Evolutionary conservation across 441 rosid genomes (phyloP), one percentile per base, ranked within the genome.

Genomic region (Eruca vesicaria): DNA sequence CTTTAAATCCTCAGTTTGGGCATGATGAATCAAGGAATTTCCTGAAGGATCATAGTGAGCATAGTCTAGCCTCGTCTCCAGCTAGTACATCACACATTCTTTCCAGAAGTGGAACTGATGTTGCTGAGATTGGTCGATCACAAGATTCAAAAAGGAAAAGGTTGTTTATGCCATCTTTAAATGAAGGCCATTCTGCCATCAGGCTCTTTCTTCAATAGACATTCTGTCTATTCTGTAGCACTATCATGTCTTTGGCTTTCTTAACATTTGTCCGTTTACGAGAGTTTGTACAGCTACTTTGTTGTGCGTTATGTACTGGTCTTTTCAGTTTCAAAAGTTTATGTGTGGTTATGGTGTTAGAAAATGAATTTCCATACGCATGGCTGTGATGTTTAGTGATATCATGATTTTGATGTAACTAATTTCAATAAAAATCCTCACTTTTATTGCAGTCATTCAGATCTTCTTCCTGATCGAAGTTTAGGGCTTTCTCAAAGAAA

Each of bases 101-200:
- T 78, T 83, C 92, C 38, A 86, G 82, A 68, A 82, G 76, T 64
- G 97, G 88, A 74, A 82, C 81, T 69, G 85, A 80, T 75, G 68
- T 81, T 68, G 81, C 85, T 38, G 93, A 81, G 79, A 71, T 87
- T 80, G 82, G 82, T 65, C 86, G 83, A 82, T 77, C 71, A 61
- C 95, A 84, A 66, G 95, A 91, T 41, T 80, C 81, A 61, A 86
- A 81, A 82, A 84, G 89, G 73, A 82, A 76, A 78, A 86, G 84
- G 81, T 85, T 83, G 28, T 84, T 88, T 72, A 76, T 88, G 67
- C 73, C 74, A 36, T 76, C 62, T 79, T 21, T 72, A 72, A 69
- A 81, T 63, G 80, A 79, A 74, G 81, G 78, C 52, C 48, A 76
- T 75, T 74, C 63, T 74, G 80, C 19, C 78, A 63, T 70, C 82